Percentiles rank a stretch among this genome's conserved stretches.
phyloP scores from a whole-genome alignment of 164 flowering plant genomes.

The Magnolia officinalis region DNA sequence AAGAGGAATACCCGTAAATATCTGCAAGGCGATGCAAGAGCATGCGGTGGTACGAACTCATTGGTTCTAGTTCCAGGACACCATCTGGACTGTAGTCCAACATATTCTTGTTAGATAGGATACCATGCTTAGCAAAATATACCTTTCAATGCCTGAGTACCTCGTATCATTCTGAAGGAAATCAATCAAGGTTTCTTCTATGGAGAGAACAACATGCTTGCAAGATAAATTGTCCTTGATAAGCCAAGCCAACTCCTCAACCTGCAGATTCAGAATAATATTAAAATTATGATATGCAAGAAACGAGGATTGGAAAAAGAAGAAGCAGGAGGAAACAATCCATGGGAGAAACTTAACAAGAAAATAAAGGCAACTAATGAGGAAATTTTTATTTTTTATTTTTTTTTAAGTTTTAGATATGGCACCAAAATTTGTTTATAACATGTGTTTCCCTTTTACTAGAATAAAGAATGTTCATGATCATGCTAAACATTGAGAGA shows the following conservation, averaged over 20 bases:
- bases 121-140: background rate
- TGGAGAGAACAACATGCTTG: slow-evolving; percentile 82
- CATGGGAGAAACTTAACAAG: background rate
- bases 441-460: no score
- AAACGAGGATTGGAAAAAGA: background rate
- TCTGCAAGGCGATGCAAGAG: slow-evolving; percentile 96
- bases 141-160: slow-evolving; percentile 25
- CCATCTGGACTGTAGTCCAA: slow-evolving; percentile 57
- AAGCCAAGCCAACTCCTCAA: slow-evolving; percentile 84
- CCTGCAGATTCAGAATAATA: slow-evolving; percentile 34
- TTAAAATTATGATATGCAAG: background rate
- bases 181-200: slow-evolving; percentile 66
- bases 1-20: slow-evolving; percentile 66
- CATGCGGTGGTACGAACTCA: slow-evolving; percentile 77
- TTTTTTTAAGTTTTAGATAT: no score
- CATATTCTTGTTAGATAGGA: background rate
- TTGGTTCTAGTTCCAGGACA: slow-evolving; percentile 74
- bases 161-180: slow-evolving; percentile 67
- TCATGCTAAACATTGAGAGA: no score
- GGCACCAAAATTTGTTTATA: no score
- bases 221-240: slow-evolving; percentile 69
- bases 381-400: no score
- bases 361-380: no score
- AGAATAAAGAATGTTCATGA: no score
- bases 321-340: background rate